These are phyloP conservation scores for Ganoderma lucidum DNA, from an alignment of 1,284 basidiomycete genomes.

Conservation along the genomic window DNA sequence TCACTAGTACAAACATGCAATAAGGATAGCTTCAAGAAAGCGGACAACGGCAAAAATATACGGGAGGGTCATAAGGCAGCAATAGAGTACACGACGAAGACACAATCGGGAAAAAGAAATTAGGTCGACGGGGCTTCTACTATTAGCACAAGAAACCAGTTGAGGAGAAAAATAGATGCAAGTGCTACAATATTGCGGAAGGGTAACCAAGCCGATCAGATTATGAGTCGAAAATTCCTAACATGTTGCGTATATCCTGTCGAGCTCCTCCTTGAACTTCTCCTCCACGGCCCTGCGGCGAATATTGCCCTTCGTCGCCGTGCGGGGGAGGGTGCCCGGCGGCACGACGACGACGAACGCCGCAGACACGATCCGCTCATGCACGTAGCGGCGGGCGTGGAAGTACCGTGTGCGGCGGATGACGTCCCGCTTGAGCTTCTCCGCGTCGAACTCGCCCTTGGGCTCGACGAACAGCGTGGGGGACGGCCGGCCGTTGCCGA, in stretches of 20 bases:
- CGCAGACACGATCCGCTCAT: slow-evolving; percentile 66
- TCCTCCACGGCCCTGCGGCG: slow-evolving; percentile 71
- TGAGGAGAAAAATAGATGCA: background rate
- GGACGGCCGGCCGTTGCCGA: slow-evolving; percentile 69
- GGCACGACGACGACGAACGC: slow-evolving; percentile 66
- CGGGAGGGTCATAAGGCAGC: background rate
- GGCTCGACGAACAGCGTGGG: slow-evolving; percentile 72
- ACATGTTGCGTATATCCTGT: slow-evolving; percentile 50
- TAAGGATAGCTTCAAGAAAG: background rate
- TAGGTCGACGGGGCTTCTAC: background rate
- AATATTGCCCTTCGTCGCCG: slow-evolving; percentile 77
- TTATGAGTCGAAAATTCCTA: slow-evolving; percentile 22
- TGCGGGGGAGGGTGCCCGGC: slow-evolving; percentile 65
- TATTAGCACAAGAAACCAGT: background rate
- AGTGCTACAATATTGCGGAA: background rate
- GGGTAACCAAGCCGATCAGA: slow-evolving; percentile 9
- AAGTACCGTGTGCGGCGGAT: slow-evolving; percentile 70
- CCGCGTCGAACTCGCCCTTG: slow-evolving; percentile 38
- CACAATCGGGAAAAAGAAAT: background rate
- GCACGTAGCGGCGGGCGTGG: slow-evolving; percentile 69
- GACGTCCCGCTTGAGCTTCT: slow-evolving; percentile 65
- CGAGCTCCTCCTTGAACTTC: slow-evolving; percentile 55
- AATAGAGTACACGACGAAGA: background rate
- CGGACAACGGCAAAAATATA: background rate
- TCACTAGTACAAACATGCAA: background rate